Evolutionary conservation across 140 eudicot species (phyloP).

Genomic region (Stevia rebaudiana): DNA sequence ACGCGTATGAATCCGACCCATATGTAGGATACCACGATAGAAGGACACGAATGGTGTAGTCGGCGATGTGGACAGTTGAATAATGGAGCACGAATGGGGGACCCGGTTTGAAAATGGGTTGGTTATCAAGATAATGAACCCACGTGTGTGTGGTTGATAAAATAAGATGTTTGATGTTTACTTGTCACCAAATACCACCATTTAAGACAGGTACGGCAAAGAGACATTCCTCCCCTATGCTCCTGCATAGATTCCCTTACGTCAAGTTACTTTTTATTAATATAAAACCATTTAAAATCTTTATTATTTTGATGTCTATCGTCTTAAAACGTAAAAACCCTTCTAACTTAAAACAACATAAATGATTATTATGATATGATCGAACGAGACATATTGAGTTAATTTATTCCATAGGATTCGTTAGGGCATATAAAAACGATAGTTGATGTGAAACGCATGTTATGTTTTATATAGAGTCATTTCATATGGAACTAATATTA

Average conservation of each 20-base stretch:
- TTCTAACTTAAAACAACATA: no score
- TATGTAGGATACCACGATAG: background rate
- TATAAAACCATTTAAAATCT: background rate
- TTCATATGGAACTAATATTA: no score
- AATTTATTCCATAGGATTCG: no score
- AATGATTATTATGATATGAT: no score
- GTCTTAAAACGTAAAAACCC: no score
- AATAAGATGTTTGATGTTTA: slow-evolving; percentile 26
- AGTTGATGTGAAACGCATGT: no score
- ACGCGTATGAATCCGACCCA: background rate
- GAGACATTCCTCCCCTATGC: slow-evolving; percentile 19
- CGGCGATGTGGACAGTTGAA: slow-evolving; percentile 8
- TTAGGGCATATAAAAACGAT: no score
- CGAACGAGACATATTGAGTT: no score
- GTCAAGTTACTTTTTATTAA: no score
- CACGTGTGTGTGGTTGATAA: slow-evolving; percentile 27
- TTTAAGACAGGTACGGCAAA: slow-evolving; percentile 21
- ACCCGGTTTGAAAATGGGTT: slow-evolving; percentile 25
- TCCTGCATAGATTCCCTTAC: slow-evolving; percentile 12
- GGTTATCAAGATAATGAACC: slow-evolving; percentile 21
- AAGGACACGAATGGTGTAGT: slow-evolving; percentile 23
- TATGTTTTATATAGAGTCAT: no score
- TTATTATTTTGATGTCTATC: no score
- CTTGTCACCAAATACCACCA: slow-evolving; percentile 27
- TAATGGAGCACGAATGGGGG: slow-evolving; percentile 11